Base-by-base conservation (phyloP, 73 alveolate species). In the Paramecium caudatum region DNA sequence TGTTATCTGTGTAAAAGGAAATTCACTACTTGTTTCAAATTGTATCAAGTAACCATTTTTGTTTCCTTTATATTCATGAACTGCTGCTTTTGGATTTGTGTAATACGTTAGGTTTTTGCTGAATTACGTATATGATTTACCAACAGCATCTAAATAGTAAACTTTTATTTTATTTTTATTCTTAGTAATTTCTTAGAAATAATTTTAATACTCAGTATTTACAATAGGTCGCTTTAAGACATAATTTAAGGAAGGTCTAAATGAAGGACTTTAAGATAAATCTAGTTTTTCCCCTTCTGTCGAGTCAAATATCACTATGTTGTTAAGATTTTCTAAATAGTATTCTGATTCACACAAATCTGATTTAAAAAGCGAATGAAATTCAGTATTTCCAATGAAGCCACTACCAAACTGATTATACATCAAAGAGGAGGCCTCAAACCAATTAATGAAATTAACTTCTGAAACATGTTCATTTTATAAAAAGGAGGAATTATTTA, bases 271-370 rank as follows among this genome's bases (percentile, higher is more conserved):
- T 55, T 55, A 1, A 27, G 46, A 37, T 55, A 55, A 9, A 27
- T 55, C 41, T 2, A 55, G 8, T 55, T 55, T 23, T 27, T 4
- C 30, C 12, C 80, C 80, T 17, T 27, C 12, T 10, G 80, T 55
- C 9, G 80, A 23, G 30, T 55, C 80, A 55, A 55, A 55, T 23
- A 55, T 55, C 1, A 55, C n/a, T 10, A 55, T 23, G 12, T 55
- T 43, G 30, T 55, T 23, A 12, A 13, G 23, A 55, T 55, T 55
- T 5, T 55, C 80, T 3, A 55, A 27, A 7, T 55, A 37, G 30
- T 55, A 55, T 55, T 55, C 80, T 19, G 80, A 55, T 55, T 55
- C 23, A 55, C 80, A 55, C 30, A 55, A 55, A 55, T 55, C 23
- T 10, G 80, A 55, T 27, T 55, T 55, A 23, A 55, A 55, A 27